Base-by-base conservation (phyloP, 2,329 filamentous ascomycete genomes). In the Canariomyces notabilis region DNA sequence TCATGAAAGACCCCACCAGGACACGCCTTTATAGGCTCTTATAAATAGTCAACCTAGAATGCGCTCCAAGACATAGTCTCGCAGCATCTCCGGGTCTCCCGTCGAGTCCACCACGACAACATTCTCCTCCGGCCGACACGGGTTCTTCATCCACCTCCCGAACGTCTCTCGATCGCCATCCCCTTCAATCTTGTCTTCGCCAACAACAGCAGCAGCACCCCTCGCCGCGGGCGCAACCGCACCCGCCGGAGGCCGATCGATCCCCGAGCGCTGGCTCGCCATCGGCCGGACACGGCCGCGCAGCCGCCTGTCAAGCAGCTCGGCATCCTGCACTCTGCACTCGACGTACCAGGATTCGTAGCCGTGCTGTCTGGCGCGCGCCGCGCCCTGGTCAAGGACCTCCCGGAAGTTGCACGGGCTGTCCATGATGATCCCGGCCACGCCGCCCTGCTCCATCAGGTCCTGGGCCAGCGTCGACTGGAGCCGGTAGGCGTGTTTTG, bases 381-480 rank as follows among this genome's bases (percentile, higher is more conserved):
- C 53, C 3, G 42, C 44, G 2, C 67, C 66, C 5, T 48, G 33
- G 14, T 63, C 58, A 21, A 68, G 46, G 2, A 60, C 52, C 49
- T 64, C 56, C 9, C 54, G 37, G 52, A 55, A 67, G 48, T 67
- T 67, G 55, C 64, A 70, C 22, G 61, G 59, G 44, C 64, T 66
- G 51, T 69, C 66, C 14, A 70, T 57, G 44, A 69, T 61, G 49
- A 69, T 58, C 43, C 43, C 61, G n/a, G n/a, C n/a, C n/a, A n/a
- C n/a, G 9, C 52, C 50, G 2, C 60, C 62, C 48, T 69, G 67
- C 21, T 57, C 61, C 37, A 67, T 56, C 22, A 64, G 21, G 32
- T 65, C 59, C 23, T 62, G 53, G 21, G 64, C 66, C 2, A 70
- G 57, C 2, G 47, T 49, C 64, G 64, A 69, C 31, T 67, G 58